A percentile compares a stretch with the other conserved stretches of the same genome.
Conservation (phyloP, 192 early-diverging fungal species). For the Mortierella antarctica region DNA sequence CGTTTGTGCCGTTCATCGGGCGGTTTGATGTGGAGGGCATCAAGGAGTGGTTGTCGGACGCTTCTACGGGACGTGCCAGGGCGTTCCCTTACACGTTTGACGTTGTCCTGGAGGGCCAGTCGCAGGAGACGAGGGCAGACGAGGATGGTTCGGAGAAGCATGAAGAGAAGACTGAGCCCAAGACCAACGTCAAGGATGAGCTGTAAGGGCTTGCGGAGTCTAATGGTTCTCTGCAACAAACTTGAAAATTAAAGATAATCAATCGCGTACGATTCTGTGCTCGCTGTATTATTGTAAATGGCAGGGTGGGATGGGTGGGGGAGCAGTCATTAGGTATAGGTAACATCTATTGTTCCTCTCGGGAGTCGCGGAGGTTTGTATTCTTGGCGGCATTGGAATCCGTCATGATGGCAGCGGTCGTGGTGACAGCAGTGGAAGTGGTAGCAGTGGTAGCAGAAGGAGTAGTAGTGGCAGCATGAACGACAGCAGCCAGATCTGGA, state of each 20-base stretch:
- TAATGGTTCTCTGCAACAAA: neutral
- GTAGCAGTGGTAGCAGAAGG: too few relatives aligned
- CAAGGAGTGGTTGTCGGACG: slow-evolving; percentile 65
- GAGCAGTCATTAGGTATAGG: too few relatives aligned
- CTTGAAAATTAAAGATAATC: slow-evolving; percentile 2
- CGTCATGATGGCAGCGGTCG: too few relatives aligned
- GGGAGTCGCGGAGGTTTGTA: too few relatives aligned
- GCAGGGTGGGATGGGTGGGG: too few relatives aligned
- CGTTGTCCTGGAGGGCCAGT: slow-evolving; percentile 25
- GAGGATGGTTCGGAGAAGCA: slow-evolving; percentile 7
- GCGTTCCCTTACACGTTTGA: slow-evolving; percentile 60
- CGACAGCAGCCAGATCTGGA: too few relatives aligned
- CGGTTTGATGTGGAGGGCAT: slow-evolving; percentile 67
- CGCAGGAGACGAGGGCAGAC: slow-evolving; percentile 2
- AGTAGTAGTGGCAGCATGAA: too few relatives aligned
- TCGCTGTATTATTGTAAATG: too few relatives aligned
- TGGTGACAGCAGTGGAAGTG: too few relatives aligned
- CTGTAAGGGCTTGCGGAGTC: neutral
- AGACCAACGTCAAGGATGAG: slow-evolving; percentile 33
- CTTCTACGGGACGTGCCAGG: slow-evolving; percentile 50
- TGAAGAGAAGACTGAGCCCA: slow-evolving; percentile 8
- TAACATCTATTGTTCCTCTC: too few relatives aligned
- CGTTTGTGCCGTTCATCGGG: slow-evolving; percentile 70
- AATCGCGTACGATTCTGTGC: too few relatives aligned
- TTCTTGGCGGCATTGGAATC: too few relatives aligned